Percentiles rank a stretch among this genome's conserved stretches.
Conservation (phyloP, 805 yeast species). For the Kuraishia capsulata region DNA sequence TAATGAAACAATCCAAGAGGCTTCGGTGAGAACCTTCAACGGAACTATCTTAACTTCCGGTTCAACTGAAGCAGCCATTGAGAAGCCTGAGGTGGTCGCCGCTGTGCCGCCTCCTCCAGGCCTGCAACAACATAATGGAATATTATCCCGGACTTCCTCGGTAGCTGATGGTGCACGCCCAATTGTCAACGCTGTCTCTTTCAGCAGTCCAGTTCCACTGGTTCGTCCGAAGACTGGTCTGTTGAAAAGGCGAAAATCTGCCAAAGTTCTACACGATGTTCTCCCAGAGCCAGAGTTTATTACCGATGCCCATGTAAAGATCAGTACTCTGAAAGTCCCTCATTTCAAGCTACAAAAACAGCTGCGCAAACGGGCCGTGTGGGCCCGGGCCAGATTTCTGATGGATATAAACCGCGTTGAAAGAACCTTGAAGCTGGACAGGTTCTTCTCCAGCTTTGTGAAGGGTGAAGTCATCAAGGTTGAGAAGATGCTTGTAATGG, state of each 20-base stretch:
- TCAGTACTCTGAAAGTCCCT: not conserved
- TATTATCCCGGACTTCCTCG: too few species aligned
- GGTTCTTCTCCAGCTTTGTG: slow-evolving; percentile 22
- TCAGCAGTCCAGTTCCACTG: not conserved
- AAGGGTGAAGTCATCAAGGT: slow-evolving; percentile 57
- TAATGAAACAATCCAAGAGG: not conserved
- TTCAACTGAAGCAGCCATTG: not conserved
- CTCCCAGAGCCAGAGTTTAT: not conserved
- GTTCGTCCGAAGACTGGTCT: too few species aligned
- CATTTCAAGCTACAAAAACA: slow-evolving; percentile 10
- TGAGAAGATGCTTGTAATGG: slow-evolving; percentile 63
- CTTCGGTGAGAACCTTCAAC: not conserved
- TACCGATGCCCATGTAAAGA: not conserved
- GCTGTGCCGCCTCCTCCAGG: too few species aligned
- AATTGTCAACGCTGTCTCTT: not conserved
- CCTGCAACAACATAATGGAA: too few species aligned
- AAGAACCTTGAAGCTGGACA: slow-evolving; percentile 13
- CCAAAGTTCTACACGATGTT: not conserved
- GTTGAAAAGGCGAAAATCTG: not conserved
- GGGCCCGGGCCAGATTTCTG: slow-evolving; percentile 11
- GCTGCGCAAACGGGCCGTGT: slow-evolving; percentile 14
- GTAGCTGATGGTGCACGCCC: not conserved
- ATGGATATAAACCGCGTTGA: slow-evolving; percentile 10
- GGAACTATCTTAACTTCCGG: not conserved
- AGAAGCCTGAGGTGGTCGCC: not conserved